Evolutionary conservation across 345 rosid genomes (phyloP).

Genomic region (Tarenaya hassleriana): DNA sequence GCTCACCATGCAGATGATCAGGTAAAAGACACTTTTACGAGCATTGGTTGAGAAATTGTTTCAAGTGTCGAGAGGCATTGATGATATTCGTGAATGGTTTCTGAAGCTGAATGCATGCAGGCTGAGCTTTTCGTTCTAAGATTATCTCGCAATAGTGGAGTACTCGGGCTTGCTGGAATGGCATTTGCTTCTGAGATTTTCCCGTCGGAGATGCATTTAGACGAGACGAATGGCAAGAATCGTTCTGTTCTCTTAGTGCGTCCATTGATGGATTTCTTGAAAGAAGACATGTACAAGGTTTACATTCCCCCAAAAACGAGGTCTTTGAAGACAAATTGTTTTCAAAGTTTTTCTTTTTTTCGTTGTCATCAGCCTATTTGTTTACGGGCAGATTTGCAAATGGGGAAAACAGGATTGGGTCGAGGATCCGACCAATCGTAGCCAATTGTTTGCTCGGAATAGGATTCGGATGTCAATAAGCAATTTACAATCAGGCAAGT

Average conservation of each 20-base stretch:
- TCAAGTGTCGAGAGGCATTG: slow-evolving; percentile 1
- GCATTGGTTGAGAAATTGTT: not conserved
- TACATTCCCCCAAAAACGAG: slow-evolving; percentile 10
- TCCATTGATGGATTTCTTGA: slow-evolving; percentile 64
- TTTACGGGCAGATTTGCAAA: slow-evolving; percentile 54
- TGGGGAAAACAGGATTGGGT: slow-evolving; percentile 52
- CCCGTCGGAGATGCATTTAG: slow-evolving; percentile 29
- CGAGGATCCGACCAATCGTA: slow-evolving; percentile 86
- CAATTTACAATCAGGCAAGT: slow-evolving; percentile 57
- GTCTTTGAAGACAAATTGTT: not conserved
- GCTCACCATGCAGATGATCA: slow-evolving; percentile 96
- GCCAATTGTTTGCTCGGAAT: slow-evolving; percentile 63
- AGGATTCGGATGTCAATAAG: slow-evolving; percentile 70
- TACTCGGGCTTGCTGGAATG: slow-evolving; percentile 92
- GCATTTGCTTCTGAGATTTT: slow-evolving; percentile 70
- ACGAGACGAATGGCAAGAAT: slow-evolving; percentile 28
- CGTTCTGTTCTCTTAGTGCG: slow-evolving; percentile 63
- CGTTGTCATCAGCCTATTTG: slow-evolving; percentile 8
- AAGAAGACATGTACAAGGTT: slow-evolving; percentile 83
- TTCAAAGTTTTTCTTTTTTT: slow-evolving; percentile 2
- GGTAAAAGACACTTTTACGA: slow-evolving; percentile 31
- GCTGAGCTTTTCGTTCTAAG: slow-evolving; percentile 82
- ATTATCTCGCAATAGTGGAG: slow-evolving; percentile 87
- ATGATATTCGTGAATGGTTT: slow-evolving; percentile 17
- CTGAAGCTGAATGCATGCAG: slow-evolving; percentile 54